Evolutionary conservation across 345 rosid genomes (phyloP).

Genomic region (Brassica rapa): DNA sequence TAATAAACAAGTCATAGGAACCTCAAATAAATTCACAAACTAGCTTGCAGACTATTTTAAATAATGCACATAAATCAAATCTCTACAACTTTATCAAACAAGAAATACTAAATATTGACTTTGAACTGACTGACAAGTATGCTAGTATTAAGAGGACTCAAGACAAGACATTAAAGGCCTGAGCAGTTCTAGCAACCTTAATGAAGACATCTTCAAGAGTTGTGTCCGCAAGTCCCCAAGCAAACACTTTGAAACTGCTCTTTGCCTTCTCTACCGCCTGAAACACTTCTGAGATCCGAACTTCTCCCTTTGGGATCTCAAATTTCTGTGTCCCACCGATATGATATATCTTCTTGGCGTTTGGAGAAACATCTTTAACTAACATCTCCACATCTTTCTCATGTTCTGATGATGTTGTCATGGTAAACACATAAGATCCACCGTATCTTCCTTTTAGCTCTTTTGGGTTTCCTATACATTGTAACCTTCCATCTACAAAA

Average conservation of each 20-base stretch:
- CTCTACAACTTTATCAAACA: not conserved
- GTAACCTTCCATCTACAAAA: slow-evolving; percentile 79
- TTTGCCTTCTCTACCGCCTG: slow-evolving; percentile 77
- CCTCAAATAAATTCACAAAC: not conserved
- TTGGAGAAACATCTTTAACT: slow-evolving; percentile 61
- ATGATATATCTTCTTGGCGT: slow-evolving; percentile 70
- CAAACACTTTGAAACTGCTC: slow-evolving; percentile 63
- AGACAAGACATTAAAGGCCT: slow-evolving; percentile 44
- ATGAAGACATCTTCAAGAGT: slow-evolving; percentile 95
- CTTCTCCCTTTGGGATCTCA: slow-evolving; percentile 78
- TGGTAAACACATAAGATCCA: slow-evolving; percentile 76
- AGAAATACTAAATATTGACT: not conserved
- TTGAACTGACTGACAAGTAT: not conserved
- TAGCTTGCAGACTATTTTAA: not conserved
- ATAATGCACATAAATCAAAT: not conserved
- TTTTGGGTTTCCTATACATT: slow-evolving; percentile 87
- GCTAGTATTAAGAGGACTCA: not conserved
- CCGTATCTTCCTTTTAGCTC: slow-evolving; percentile 84
- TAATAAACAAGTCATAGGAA: too few relatives aligned
- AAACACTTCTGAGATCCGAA: slow-evolving; percentile 68
- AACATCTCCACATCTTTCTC: slow-evolving; percentile 71
- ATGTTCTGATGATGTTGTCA: slow-evolving; percentile 60
- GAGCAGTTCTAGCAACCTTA: slow-evolving; percentile 68
- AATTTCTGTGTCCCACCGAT: slow-evolving; percentile 89
- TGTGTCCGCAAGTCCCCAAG: slow-evolving; percentile 93